phyloP scores from a whole-genome alignment of 192 early-diverging fungal genomes.

The Cladochytrium replicatum region DNA sequence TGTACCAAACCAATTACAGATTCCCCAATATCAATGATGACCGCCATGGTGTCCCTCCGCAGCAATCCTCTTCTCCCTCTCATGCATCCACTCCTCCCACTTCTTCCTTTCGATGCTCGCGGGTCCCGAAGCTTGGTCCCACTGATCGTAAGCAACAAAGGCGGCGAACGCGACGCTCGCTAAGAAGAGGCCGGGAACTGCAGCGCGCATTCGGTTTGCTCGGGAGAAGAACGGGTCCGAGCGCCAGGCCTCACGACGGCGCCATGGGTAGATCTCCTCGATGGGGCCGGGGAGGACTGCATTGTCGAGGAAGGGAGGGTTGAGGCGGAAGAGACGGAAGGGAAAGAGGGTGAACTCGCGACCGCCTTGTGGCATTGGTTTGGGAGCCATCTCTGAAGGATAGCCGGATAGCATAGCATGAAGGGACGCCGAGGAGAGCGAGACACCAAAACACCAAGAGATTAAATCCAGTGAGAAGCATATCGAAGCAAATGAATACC shows the following conservation, averaged over 20 bases:
- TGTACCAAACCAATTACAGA: no score
- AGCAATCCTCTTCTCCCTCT: not conserved
- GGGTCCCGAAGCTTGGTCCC: not conserved
- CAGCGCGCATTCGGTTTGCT: not conserved
- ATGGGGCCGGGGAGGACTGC: not conserved
- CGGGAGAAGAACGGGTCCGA: not conserved
- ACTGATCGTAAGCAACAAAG: not conserved
- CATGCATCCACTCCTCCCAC: conserved; percentile 1
- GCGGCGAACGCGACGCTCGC: not conserved
- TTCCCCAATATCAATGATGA: not conserved
- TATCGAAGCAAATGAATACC: no score
- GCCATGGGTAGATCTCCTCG: not conserved
- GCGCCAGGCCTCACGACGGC: not conserved
- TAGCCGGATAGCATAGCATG: no score
- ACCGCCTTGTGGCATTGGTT: no score
- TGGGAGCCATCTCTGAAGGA: no score
- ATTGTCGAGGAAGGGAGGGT: not conserved
- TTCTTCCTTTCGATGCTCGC: not conserved
- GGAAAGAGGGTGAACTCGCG: not conserved
- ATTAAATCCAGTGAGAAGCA: no score
- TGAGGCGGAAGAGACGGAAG: not conserved
- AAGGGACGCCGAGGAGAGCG: no score
- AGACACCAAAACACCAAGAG: no score
- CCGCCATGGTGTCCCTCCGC: not conserved
- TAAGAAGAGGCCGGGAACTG: not conserved